Percentiles rank a stretch among this genome's conserved stretches.
These are phyloP conservation scores for Penicillium sp. DNA, from an alignment of 2,329 filamentous ascomycete species.

Conservation along the genomic window DNA sequence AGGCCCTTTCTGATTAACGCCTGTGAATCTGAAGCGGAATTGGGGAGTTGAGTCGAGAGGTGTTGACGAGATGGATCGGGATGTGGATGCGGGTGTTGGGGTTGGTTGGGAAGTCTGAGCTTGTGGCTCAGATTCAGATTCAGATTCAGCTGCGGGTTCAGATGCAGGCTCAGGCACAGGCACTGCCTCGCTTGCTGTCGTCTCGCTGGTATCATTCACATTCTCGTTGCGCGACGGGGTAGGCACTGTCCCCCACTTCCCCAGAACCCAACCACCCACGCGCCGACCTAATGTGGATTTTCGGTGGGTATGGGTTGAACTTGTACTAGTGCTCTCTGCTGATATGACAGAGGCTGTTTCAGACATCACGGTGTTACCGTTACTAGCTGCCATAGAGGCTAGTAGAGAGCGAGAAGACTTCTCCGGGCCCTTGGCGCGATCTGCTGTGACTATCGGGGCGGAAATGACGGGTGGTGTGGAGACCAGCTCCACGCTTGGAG, in stretches of 20 bases:
- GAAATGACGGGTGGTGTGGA: slow-evolving; percentile 45
- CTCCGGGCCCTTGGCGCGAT: slow-evolving; percentile 29
- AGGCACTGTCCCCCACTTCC: slow-evolving; percentile 64
- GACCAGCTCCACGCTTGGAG: slow-evolving; percentile 47
- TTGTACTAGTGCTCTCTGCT: slow-evolving; percentile 26
- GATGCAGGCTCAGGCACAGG: neutral
- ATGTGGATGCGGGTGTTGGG: slow-evolving; percentile 18
- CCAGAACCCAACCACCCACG: slow-evolving; percentile 68
- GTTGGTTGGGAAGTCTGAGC: slow-evolving; percentile 12
- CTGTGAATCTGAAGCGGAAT: slow-evolving; percentile 59
- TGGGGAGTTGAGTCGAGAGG: slow-evolving; percentile 69
- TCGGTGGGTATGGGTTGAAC: slow-evolving; percentile 21
- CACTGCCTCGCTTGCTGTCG: neutral
- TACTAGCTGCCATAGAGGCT: slow-evolving; percentile 40
- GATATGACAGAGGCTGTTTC: slow-evolving; percentile 31
- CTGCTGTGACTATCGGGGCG: slow-evolving; percentile 40
- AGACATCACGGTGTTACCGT: slow-evolving; percentile 13
- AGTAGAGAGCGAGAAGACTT: slow-evolving; percentile 40
- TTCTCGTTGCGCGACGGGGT: slow-evolving; percentile 12
- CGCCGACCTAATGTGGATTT: slow-evolving; percentile 54
- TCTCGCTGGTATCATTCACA: slow-evolving; percentile 7
- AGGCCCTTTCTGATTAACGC: slow-evolving; percentile 77
- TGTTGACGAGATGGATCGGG: neutral
- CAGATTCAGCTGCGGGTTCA: neutral
- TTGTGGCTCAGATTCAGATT: neutral